Evolutionary conservation across 768 basidiomycete species (phyloP).

Genomic region (Lactarius sp.): DNA sequence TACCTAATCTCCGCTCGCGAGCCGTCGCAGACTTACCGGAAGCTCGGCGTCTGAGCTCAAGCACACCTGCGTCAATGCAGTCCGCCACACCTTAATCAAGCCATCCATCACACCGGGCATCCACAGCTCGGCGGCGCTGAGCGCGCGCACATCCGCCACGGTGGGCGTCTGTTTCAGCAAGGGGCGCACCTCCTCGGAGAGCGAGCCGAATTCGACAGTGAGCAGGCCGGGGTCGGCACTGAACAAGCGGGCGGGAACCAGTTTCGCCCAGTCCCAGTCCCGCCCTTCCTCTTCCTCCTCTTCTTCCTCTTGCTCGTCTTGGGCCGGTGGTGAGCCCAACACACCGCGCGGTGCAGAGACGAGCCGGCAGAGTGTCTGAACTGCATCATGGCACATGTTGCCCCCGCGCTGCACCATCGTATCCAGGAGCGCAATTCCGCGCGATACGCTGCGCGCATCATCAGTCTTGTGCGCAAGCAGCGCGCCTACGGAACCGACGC

Average conservation of each 20-base stretch:
- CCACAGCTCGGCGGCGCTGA: conserved; percentile 54
- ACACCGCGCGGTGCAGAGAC: conserved; percentile 27
- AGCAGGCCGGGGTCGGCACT: conserved; percentile 53
- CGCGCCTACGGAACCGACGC: conserved; percentile 51
- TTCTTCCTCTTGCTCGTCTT: background rate
- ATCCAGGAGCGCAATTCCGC: conserved; percentile 47
- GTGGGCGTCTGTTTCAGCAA: conserved; percentile 52
- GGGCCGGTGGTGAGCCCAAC: background rate
- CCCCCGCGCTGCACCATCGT: conserved; percentile 54
- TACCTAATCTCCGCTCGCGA: background rate
- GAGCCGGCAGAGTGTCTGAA: conserved; percentile 45
- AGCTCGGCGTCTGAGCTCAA: conserved; percentile 41
- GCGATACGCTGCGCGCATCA: conserved; percentile 41
- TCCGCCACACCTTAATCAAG: conserved; percentile 52
- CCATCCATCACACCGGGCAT: conserved; percentile 48
- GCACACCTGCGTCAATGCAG: conserved; percentile 40
- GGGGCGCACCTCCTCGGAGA: conserved; percentile 46
- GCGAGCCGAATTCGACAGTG: conserved; percentile 44
- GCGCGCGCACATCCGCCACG: conserved; percentile 49
- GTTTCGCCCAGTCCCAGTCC: conserved; percentile 44
- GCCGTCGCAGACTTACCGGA: conserved; percentile 42
- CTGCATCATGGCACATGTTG: conserved; percentile 47
- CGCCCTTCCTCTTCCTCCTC: conserved; percentile 5
- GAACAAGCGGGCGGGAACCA: conserved; percentile 52
- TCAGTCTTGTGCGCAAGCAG: conserved; percentile 37